A percentile compares a stretch with the other conserved stretches of the same genome.
Conservation (phyloP, 768 basidiomycete genomes). For the Suillus cothurnatus region DNA sequence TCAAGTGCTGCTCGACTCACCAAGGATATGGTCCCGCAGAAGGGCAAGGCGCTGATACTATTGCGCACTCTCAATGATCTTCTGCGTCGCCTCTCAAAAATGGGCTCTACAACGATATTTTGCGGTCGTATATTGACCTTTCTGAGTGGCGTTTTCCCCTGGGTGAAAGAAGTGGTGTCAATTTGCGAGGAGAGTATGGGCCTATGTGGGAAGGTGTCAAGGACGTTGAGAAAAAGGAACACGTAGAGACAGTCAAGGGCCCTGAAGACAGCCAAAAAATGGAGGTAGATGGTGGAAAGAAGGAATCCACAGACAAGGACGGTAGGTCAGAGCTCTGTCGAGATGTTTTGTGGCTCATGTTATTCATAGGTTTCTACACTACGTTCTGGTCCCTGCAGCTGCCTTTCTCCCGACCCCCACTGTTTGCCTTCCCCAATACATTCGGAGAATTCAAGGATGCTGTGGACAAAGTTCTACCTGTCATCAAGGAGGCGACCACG, state of each 20-base stretch:
- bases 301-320: conserved; percentile 52
- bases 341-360: conserved; percentile 7
- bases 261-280: conserved; percentile 50
- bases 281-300: conserved; percentile 59
- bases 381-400: conserved; percentile 91
- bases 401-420: conserved; percentile 78
- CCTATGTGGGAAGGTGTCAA: conserved; percentile 73
- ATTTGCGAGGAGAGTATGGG: conserved; percentile 86
- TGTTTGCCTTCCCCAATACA: conserved; percentile 58
- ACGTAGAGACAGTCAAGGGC: conserved; percentile 32
- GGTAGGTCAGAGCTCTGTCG: conserved; percentile 41
- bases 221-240: conserved; percentile 38
- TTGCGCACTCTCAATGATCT: conserved; percentile 87
- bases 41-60: conserved; percentile 85
- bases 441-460: conserved; percentile 70
- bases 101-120: conserved; percentile 81
- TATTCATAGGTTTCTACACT: conserved; percentile 69
- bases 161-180: conserved; percentile 89
- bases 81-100: conserved; percentile 83
- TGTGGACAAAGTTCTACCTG: conserved; percentile 71
- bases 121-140: conserved; percentile 90
- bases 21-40: conserved; percentile 78
- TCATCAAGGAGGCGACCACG: conserved; percentile 83
- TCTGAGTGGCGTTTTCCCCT: conserved; percentile 85
- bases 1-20: conserved; percentile 68